Base-by-base conservation (phyloP, 495 filamentous ascomycete species). In the Entonaema liquescens region DNA sequence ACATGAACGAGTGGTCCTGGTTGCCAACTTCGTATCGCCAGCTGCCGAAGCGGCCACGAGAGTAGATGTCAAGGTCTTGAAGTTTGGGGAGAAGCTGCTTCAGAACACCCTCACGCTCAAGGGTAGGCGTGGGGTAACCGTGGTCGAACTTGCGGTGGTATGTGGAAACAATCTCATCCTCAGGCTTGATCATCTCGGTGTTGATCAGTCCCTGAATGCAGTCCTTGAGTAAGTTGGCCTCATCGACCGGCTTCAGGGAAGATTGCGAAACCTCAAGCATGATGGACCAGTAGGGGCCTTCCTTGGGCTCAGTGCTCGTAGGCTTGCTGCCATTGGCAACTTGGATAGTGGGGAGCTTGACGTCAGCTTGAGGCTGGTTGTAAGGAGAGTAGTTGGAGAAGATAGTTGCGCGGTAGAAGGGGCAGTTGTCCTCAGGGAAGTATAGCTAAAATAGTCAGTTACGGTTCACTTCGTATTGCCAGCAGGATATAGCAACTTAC, bases 351-450 rank as follows among this genome's bases (percentile, higher is more conserved):
- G 93, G 88, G 40, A 99, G 91, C 85, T 96, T 95, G 76, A 87
- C 90, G 62, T 89, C 89, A 49, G 87, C 84, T 59, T 89, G 83
- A 19, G 95, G 95, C 83, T 98, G 95, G 85, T 99, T 99, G 89
- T 97, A 88, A 65, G 95, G 95, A 17, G 96, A 98, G 87, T 99
- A 99, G 89, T 99, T 99, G 83, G 95, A 98, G 89, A 99, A 99
- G 84, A 99, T 98, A 69, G 95, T 99, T 77, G 95, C 95, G 75
- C 95, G 93, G 87, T 99, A 99, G 89, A 99, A 99, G 78, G 93
- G 94, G 87, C 94, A 97, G 88, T 99, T 89, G 81, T 97, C 90
- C 80, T 99, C 96, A 70, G 95, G 95, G 90, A 98, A 99, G 89
- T 99, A 99, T 61, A 99, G 89, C 93, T 91, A 71, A 57, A 13